Evolutionary conservation across 2,329 filamentous ascomycete genomes (phyloP), one percentile per base, ranked within the genome.

Genomic region (Phyllosticta paracitricarpa): DNA sequence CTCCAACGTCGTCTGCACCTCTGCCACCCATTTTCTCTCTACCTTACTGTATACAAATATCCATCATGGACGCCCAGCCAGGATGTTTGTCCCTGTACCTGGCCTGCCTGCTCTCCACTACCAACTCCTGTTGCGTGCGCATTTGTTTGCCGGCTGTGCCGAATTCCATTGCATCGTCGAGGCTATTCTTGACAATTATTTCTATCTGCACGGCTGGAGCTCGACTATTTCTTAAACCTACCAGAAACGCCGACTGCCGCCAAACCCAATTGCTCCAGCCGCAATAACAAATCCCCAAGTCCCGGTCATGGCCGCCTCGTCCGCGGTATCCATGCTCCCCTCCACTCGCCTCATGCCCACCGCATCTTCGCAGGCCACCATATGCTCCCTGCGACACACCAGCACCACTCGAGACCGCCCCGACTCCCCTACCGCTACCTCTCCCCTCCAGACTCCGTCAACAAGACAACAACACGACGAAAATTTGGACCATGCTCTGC

Each of bases 361-460:
- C 59, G 59, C 59, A 25, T 64, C 68, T 53, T 71, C 71, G 56
- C 65, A 70, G 66, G 70, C 69, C 58, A 70, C 68, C 54, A 67
- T 69, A 61, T 65, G 66, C 61, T 70, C 71, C 54, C 65, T 69
- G 61, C 68, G 68, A 59, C 35, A 24, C 51, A 33, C 48, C 33
- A n/a, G 52, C 58, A 56, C 58, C 40, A 48, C 19, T 48, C 40
- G 40, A 48, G 58, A 26, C 58, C 52, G 52, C 25, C 52, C 33
- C 35, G 22, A 51, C 53, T 54, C 28, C 58, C n/a, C 58, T 56
- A 53, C 53, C 58, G 52, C 24, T 60, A 53, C 58, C 58, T 55
- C 58, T 60, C 57, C 30, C 30, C 51, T 14, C 35, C 58, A 8
- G 52, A 3, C 4, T 52, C 30, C 40, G 40, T 48, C 40, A 48